Percentiles rank a stretch among this genome's conserved stretches.
These are phyloP conservation scores for Thraustotheca clavata DNA, from an alignment of 352 stramenopile species.

Conservation along the genomic window DNA sequence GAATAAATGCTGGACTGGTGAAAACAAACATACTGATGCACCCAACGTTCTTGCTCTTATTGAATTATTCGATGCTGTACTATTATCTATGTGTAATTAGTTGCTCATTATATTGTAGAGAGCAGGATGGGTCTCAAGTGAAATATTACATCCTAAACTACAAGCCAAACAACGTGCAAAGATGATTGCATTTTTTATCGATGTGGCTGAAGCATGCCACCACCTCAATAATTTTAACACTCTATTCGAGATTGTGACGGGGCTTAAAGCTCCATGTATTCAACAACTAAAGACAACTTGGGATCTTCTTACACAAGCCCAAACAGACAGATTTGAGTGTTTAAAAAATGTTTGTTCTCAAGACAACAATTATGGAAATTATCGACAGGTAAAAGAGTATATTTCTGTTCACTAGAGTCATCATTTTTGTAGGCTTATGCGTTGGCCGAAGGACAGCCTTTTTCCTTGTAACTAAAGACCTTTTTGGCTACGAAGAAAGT, in stretches of 20 bases:
- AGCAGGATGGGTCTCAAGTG: constrained; percentile 80
- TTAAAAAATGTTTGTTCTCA: constrained; percentile 72
- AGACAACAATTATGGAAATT: constrained; percentile 82
- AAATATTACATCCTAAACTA: constrained; percentile 78
- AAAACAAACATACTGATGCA: constrained; percentile 70
- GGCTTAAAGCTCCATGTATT: constrained; percentile 70
- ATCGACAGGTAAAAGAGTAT: constrained; percentile 39
- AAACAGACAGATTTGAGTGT: constrained; percentile 73
- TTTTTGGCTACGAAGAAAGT: constrained; percentile 81
- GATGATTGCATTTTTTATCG: constrained; percentile 78
- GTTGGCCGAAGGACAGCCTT: constrained; percentile 66
- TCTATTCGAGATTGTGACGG: constrained; percentile 75
- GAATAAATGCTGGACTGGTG: constrained; percentile 81
- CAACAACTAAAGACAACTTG: constrained; percentile 78
- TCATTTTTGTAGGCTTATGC: constrained; percentile 36
- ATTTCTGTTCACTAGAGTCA: neutral
- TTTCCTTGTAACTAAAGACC: constrained; percentile 82
- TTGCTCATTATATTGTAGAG: constrained; percentile 4
- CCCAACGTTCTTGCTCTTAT: constrained; percentile 78
- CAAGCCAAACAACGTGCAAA: constrained; percentile 72
- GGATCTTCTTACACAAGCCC: constrained; percentile 50
- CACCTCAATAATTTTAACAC: constrained; percentile 87
- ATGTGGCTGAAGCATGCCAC: constrained; percentile 69
- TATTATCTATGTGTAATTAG: neutral
- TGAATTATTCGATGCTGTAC: constrained; percentile 71